A percentile compares a stretch with the other conserved stretches of the same genome.
These are phyloP conservation scores for Coemansia sp. DNA, from an alignment of 192 early-diverging fungal genomes.

Conservation along the genomic window DNA sequence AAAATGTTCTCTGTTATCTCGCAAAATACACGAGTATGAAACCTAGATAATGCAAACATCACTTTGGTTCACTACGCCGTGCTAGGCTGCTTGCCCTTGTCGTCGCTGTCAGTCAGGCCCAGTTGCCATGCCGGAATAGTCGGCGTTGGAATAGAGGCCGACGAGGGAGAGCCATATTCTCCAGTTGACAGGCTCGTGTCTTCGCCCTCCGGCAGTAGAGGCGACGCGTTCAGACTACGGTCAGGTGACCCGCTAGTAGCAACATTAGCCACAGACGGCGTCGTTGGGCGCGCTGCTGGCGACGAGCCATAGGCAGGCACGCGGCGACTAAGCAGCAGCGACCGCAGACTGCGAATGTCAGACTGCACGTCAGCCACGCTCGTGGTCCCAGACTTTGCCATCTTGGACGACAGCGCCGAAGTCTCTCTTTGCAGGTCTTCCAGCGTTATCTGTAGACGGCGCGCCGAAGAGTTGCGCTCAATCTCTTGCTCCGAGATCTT, in stretches of 20 bases:
- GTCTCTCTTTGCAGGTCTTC: slow-evolving; percentile 53
- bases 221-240: background rate
- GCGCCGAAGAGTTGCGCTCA: slow-evolving; percentile 27
- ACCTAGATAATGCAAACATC: background rate
- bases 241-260: slow-evolving; percentile 3
- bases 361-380: slow-evolving; percentile 76
- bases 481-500: slow-evolving; percentile 35
- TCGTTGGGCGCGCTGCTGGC: slow-evolving; percentile 42
- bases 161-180: slow-evolving; percentile 19
- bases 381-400: slow-evolving; percentile 14
- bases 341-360: slow-evolving; percentile 94
- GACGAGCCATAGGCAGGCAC: slow-evolving; percentile 54
- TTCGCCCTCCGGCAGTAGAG: background rate
- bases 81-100: slow-evolving; percentile 34
- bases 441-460: slow-evolving; percentile 38
- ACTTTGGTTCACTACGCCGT: slow-evolving; percentile 5
- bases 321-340: slow-evolving; percentile 82
- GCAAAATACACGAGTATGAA: background rate
- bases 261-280: slow-evolving; percentile 23
- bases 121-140: slow-evolving; percentile 76
- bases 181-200: background rate
- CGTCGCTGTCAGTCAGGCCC: slow-evolving; percentile 32
- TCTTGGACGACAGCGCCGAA: slow-evolving; percentile 23
- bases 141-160: slow-evolving; percentile 34
- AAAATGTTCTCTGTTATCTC: background rate